Conservation (phyloP, 2,329 filamentous ascomycete species). For the Aspergillus japonicus region DNA sequence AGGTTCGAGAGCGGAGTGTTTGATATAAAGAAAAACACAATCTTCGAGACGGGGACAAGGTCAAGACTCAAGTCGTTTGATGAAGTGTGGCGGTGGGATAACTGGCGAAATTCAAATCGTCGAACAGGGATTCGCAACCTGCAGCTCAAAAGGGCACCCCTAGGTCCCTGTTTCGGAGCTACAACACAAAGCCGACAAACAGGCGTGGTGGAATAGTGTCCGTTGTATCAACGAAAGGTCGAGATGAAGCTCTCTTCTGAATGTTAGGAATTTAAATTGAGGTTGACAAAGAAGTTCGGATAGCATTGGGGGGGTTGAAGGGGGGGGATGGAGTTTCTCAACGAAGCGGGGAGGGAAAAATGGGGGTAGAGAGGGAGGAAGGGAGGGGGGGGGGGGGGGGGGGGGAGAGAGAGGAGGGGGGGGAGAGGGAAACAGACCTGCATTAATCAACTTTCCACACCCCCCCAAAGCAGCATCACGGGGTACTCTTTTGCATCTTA, state of each 20-base stretch:
- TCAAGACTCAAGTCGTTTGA: constrained; percentile 8
- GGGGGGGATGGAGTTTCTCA: too few relatives aligned
- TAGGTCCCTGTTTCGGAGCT: constrained; percentile 29
- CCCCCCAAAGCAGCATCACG: neutral
- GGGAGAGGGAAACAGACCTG: neutral
- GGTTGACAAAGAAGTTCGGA: neutral
- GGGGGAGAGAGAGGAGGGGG: too few relatives aligned
- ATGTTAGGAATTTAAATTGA: neutral
- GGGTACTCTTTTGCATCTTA: neutral
- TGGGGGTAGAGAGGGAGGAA: too few relatives aligned
- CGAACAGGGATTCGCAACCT: constrained; percentile 20
- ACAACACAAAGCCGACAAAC: constrained; percentile 17
- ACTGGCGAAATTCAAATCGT: constrained; percentile 14
- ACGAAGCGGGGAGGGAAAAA: too few relatives aligned
- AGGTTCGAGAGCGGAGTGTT: neutral
- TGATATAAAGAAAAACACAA: neutral
- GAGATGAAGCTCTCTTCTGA: neutral
- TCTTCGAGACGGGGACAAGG: neutral
- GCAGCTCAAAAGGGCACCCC: constrained; percentile 28
- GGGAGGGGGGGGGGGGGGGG: too few relatives aligned
- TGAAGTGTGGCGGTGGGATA: constrained; percentile 13
- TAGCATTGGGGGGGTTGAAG: neutral
- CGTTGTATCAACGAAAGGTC: neutral
- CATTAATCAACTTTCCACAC: neutral
- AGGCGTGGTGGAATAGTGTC: constrained; percentile 10